Conservation (phyloP, 805 yeast species). For the Saturnispora saitoi region DNA sequence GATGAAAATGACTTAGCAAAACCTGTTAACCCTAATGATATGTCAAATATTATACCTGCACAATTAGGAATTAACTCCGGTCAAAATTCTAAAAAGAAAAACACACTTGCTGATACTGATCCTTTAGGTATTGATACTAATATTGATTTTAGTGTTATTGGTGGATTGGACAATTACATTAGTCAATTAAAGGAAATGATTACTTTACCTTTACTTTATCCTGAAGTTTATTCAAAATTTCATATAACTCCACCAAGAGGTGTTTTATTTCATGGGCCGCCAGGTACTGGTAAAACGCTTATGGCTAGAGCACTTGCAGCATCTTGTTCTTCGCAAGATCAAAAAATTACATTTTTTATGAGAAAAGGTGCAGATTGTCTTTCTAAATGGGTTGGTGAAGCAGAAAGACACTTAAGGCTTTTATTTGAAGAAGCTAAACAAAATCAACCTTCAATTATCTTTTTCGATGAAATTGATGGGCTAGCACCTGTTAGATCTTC, state of each 20-base stretch:
- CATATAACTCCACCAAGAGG: constrained; percentile 95
- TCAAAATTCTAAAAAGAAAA: constrained; percentile 36
- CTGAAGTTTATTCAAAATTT: constrained; percentile 85
- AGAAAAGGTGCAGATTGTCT: constrained; percentile 96
- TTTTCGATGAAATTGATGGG: constrained; percentile 97
- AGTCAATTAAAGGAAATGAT: constrained; percentile 96
- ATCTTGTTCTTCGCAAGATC: constrained; percentile 74
- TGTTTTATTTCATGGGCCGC: constrained; percentile 96
- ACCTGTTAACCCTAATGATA: constrained; percentile 28
- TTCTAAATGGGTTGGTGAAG: constrained; percentile 99
- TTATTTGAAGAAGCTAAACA: constrained; percentile 93
- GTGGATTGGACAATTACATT: constrained; percentile 87
- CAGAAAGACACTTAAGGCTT: constrained; percentile 85
- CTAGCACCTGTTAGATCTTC: constrained; percentile 96
- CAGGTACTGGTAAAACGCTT: constrained; percentile 96
- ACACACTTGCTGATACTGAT: constrained; percentile 74
- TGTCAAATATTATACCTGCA: constrained; percentile 18
- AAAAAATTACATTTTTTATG: constrained; percentile 94
- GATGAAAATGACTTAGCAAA: constrained; percentile 36
- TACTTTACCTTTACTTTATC: constrained; percentile 82
- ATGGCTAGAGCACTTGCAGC: constrained; percentile 98
- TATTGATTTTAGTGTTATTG: constrained; percentile 63
- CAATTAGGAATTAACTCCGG: neutral
- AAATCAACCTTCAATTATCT: constrained; percentile 92
- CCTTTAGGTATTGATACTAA: constrained; percentile 76